Evolutionary conservation across 805 yeast species (phyloP), one percentile per base, ranked within the genome.

Genomic region (Priceomyces haplophilus): DNA sequence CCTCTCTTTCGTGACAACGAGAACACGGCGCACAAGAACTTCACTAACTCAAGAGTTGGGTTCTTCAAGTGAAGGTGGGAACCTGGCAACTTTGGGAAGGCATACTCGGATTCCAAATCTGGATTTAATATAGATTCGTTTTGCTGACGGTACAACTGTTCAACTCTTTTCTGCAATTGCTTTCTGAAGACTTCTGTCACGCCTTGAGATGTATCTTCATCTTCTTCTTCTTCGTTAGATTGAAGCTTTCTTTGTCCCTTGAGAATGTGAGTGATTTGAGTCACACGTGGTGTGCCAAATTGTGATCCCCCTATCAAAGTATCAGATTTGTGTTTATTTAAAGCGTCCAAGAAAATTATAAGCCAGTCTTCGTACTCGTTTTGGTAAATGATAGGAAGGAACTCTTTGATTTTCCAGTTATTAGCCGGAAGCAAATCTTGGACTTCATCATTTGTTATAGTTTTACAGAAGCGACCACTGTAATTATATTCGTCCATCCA

Each of bases 401-500:
- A 87, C 25, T 78, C 68, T 45, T 79, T 78, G 16, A 93, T 74
- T 45, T 86, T 93, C 99, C 99, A 93, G 38, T 80, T 64, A 44
- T 77, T 76, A 38, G 64, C 72, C 1, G 86, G 81, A 8, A 61
- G 59, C 45, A 78, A 59, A 21, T 65, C 61, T 50, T 76, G 81
- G 4, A 61, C 53, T 13, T 72, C 75, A 3, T 65, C 68, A 40
- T 64, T 70, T 3, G 72, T 62, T 39, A 79, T 75, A 41, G 69
- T 68, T 15, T 55, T 53, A 53, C 82, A 76, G 45, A 69, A 69
- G 38, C 81, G 61, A 5, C 99, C 99, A 34, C 95, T 85, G 61
- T 74, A 89, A 56, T 93, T 93, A 54, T 78, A 79, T 52, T 84
- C 82, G 59, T 93, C 97, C 95, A 91, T 86, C 98, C 97, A 95